Percentiles rank a stretch among this genome's conserved stretches.
Conservation (phyloP, 352 stramenopile genomes). For the Phytophthora quininea region DNA sequence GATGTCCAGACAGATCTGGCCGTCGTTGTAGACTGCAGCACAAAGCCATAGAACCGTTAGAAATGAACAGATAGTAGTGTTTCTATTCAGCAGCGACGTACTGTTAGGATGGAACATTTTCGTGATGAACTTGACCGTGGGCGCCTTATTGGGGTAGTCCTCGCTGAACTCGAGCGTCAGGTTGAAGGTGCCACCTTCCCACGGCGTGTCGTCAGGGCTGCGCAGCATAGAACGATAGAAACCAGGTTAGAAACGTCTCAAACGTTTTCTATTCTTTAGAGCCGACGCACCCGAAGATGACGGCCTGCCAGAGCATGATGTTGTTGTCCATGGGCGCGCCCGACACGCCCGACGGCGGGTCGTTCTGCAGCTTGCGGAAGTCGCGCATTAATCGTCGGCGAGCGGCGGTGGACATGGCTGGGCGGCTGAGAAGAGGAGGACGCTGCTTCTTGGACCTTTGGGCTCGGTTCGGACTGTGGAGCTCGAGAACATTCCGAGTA, state of each 20-base stretch:
- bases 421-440: background rate
- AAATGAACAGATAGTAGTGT: too few species aligned
- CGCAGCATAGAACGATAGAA: slow-evolving; percentile 25
- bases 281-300: slow-evolving; percentile 86
- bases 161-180: slow-evolving; percentile 99
- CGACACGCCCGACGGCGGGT: slow-evolving; percentile 97
- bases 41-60: slow-evolving; percentile 6
- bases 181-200: slow-evolving; percentile 99
- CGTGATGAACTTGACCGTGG: slow-evolving; percentile 97
- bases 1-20: slow-evolving; percentile 98
- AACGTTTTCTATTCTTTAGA: background rate
- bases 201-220: slow-evolving; percentile 98
- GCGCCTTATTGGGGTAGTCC: slow-evolving; percentile 99
- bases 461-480: slow-evolving; percentile 25
- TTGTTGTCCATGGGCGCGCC: slow-evolving; percentile 99
- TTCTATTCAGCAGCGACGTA: slow-evolving; percentile 26
- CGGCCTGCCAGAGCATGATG: slow-evolving; percentile 97
- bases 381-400: slow-evolving; percentile 96
- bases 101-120: slow-evolving; percentile 99
- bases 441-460: slow-evolving; percentile 9
- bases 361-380: slow-evolving; percentile 98
- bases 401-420: slow-evolving; percentile 94
- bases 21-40: slow-evolving; percentile 86
- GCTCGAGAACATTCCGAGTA: slow-evolving; percentile 26
- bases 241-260: slow-evolving; percentile 1